These are phyloP conservation scores for Aspergillus nidulans DNA, from an alignment of 495 filamentous ascomycete species.

Conservation along the genomic window DNA sequence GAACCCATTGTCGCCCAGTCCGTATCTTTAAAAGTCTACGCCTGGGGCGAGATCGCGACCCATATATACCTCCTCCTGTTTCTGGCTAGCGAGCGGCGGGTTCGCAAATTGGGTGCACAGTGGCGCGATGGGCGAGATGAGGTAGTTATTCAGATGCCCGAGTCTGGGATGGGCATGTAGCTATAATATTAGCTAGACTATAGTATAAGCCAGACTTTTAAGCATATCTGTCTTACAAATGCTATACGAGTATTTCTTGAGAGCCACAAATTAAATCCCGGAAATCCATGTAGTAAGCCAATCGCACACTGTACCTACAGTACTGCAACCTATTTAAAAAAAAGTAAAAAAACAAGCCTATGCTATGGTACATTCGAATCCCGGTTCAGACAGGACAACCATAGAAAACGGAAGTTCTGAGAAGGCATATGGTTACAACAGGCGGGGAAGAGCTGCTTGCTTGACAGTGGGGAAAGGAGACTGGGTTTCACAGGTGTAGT, in stretches of 20 bases:
- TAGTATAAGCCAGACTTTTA: no score
- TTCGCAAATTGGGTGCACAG: conserved; percentile 46
- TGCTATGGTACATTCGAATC: conserved; percentile 4
- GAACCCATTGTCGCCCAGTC: not conserved
- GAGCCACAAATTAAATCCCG: conserved; percentile 4
- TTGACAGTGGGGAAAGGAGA: not conserved
- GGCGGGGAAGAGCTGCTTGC: not conserved
- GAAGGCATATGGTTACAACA: not conserved
- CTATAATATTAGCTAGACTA: no score
- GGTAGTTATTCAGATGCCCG: conserved; percentile 43
- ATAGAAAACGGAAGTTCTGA: not conserved
- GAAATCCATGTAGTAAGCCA: no score
- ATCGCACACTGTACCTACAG: not conserved
- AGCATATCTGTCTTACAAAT: no score
- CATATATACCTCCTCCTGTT: conserved; percentile 65
- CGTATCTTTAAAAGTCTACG: conserved; percentile 52
- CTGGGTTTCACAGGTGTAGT: no score
- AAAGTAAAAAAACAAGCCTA: not conserved
- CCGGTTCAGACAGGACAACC: not conserved
- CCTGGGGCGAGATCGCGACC: conserved; percentile 59
- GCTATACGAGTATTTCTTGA: no score
- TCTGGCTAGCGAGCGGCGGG: conserved; percentile 54
- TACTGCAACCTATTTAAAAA: not conserved
- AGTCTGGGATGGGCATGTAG: not conserved
- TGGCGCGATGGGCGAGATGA: conserved; percentile 58